Base-by-base conservation (phyloP, 2,329 filamentous ascomycete genomes). In the Cytospora paraplurivora region DNA sequence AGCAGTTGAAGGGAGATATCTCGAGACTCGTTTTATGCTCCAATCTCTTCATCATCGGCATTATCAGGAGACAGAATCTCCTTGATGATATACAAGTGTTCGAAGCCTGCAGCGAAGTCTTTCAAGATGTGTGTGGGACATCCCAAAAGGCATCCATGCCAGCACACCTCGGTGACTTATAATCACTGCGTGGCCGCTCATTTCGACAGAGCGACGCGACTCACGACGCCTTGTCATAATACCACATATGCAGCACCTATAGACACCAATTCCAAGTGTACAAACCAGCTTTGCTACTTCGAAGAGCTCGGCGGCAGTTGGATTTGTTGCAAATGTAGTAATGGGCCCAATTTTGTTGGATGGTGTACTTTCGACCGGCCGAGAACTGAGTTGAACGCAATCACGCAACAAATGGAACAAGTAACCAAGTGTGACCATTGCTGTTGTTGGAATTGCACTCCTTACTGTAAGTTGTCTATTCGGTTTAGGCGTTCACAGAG, bases 81-180 rank as follows among this genome's bases (percentile, higher is more conserved):
- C 15, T 27, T 34, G 19, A 55, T n/a, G n/a, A 13, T 4, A 19
- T 11, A 11, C 38, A 32, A 17, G 15, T 17, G 15, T 6, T 55
- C 33, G 13, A n/a, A 21, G 4, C 33, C 33, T 1, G 7, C 34
- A 8, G 19, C 21, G n/a, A 41, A 38, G 6, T 41, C 34, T 41
- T 34, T 50, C 71, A 74, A 70, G 32, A 85, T 85, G 82, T 85
- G 82, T 68, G 78, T 82, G 76, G 82, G 81, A 58, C 82, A 83
- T 67, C 82, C 82, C 62, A 79, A 81, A 57, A 75, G 76, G 66
- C 82, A 85, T 67, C 75, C 79, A 15, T 85, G 82, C 70, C 76
- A 77, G 32, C 82, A 85, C 71, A 81, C 79, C n/a, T 84, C 82
- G 54, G 77, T 84, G 67, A 79, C 78, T 66, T 85, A 82, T 81